Percentiles rank a stretch among this genome's conserved stretches.
Evolutionary conservation across 306 rosid genomes (phyloP).

Genomic region (Luffa aegyptiaca): DNA sequence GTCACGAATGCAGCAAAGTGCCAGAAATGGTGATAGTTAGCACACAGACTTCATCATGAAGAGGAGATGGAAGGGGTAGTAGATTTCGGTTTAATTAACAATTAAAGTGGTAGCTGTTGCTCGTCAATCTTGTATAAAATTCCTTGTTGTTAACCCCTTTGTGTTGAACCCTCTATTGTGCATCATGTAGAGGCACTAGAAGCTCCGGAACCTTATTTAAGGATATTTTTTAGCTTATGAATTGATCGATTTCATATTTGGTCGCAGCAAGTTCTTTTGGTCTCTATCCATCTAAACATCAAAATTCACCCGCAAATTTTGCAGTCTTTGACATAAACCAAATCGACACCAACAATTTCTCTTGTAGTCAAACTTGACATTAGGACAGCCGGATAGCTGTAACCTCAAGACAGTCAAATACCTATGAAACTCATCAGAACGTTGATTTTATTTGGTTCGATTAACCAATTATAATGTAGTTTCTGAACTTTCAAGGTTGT

Average conservation of each 20-base stretch:
- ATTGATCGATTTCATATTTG: background rate
- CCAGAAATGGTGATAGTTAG: slow-evolving; percentile 13
- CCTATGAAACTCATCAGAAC: background rate
- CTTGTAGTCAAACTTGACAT: background rate
- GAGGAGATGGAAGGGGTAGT: background rate
- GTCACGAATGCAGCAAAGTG: slow-evolving; percentile 42
- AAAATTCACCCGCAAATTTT: background rate
- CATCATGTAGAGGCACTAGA: background rate
- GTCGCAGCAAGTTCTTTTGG: background rate
- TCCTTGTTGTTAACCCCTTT: background rate
- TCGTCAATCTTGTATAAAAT: slow-evolving; percentile 4
- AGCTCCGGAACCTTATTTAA: background rate
- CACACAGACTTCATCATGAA: background rate
- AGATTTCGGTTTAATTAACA: background rate
- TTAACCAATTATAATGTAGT: too few species aligned
- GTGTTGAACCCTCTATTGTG: background rate
- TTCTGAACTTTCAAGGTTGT: too few species aligned
- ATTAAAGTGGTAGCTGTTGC: background rate
- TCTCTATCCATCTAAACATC: background rate
- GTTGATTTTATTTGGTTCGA: background rate
- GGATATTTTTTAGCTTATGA: background rate
- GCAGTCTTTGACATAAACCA: background rate
- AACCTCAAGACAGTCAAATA: background rate
- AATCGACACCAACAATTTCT: background rate
- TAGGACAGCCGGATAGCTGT: background rate